phyloP scores from a whole-genome alignment of 148 eudicot genomes.

The Chenopodium berlandieri region DNA sequence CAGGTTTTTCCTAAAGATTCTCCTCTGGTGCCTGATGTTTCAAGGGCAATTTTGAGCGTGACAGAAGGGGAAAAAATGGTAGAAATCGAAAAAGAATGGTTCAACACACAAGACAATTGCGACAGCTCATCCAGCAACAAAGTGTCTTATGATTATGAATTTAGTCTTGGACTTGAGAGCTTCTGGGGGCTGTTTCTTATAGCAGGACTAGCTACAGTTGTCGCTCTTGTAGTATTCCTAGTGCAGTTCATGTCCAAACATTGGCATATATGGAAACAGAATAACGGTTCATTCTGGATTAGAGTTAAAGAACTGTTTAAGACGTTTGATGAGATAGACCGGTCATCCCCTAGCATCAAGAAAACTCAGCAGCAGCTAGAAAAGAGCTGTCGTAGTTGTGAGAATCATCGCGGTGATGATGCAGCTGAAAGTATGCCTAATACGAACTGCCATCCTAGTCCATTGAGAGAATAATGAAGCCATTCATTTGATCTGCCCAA shows the following conservation, averaged over 20 bases:
- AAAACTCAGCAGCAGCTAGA: conserved; percentile 13
- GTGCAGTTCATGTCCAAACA: conserved; percentile 22
- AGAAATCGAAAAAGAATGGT: conserved; percentile 20
- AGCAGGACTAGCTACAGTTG: conserved; percentile 23
- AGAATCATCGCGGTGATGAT: not conserved
- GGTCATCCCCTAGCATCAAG: conserved; percentile 24
- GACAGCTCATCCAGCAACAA: not conserved
- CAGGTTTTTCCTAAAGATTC: conserved; percentile 29
- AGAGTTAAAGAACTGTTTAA: conserved; percentile 7
- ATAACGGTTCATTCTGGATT: conserved; percentile 6
- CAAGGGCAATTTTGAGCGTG: conserved; percentile 16
- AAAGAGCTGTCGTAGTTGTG: not conserved
- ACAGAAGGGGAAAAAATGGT: conserved; percentile 26
- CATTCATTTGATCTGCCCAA: not conserved
- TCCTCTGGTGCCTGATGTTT: conserved; percentile 25
- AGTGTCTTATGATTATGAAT: not conserved
- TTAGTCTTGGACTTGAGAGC: conserved; percentile 29
- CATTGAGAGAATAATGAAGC: conserved; percentile 4
- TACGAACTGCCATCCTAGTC: conserved; percentile 17
- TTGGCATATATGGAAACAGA: conserved; percentile 6
- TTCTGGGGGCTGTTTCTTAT: conserved; percentile 35
- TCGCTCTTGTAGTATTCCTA: conserved; percentile 11
- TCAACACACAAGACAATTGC: conserved; percentile 14
- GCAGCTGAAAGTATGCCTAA: conserved; percentile 15
- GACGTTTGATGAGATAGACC: conserved; percentile 26